Base-by-base conservation (phyloP, 257 asterid species). In the Solanum lycopersicoides region DNA sequence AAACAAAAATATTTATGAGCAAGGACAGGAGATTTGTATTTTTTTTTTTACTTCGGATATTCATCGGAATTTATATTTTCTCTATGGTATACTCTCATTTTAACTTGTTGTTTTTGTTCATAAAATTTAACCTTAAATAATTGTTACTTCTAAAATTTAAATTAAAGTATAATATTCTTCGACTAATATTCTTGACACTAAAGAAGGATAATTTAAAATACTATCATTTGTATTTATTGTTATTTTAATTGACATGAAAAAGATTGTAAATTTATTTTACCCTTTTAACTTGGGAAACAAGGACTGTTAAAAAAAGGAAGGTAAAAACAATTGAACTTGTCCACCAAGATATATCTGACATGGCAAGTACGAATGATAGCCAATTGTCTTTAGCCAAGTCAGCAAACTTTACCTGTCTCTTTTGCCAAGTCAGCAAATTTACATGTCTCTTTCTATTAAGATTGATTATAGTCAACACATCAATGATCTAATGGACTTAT, bases 101-200 rank as follows among this genome's bases (percentile, higher is more conserved):
- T 59, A 59, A 8, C 25, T 59, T 56, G 0, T 56, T 59, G 1
- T 20, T 59, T 59, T 20, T 25, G 25, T 20, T 12, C 25, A 59
- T 59, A 59, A 59, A 59, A 59, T 59, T 59, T 20, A 59, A 59
- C 25, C 25, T 20, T 8, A 7, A 59, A 5, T 7, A 12, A 59
- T 59, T 59, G 0, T 59, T 56, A 20, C 25, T 7, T 8, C 3
- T 20, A 0, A 3, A 20, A 1, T 59, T 20, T 8, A 8, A 59
- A 59, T 59, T 59, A 59, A 59, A 59, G 25, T 59, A 59, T 5
- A 20, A 59, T 59, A 7, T 59, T 59, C 66, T 59, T 59, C 5
- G 2, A 59, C 66, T 59, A 59, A 59, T 20, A 59, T 25, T 3
- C 12, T 59, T 59, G 25, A 20, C 12, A 59, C 25, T 59, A 59